Evolutionary conservation across 495 filamentous ascomycete species (phyloP).

Genomic region (Ascobolus immersus): DNA sequence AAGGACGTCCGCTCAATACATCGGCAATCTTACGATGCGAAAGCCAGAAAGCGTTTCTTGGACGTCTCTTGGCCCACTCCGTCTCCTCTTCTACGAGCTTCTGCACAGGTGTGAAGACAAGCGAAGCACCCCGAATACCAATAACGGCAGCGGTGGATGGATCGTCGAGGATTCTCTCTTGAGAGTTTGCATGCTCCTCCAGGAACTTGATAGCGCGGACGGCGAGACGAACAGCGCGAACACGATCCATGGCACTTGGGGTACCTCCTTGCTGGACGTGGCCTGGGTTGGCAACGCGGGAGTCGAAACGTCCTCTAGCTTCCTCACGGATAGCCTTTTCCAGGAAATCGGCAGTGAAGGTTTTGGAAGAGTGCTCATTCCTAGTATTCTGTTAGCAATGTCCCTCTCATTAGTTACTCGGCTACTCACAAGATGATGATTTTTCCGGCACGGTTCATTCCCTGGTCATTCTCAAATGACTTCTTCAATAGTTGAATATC

Average conservation of each 20-base stretch:
- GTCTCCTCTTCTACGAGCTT: conserved; percentile 60
- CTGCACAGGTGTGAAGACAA: conserved; percentile 59
- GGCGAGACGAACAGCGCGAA: conserved; percentile 69
- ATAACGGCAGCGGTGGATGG: conserved; percentile 54
- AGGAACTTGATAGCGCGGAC: conserved; percentile 79
- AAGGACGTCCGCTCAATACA: conserved; percentile 47
- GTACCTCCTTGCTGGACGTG: conserved; percentile 93
- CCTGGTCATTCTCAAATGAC: conserved; percentile 61
- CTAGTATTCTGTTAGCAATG: conserved; percentile 14
- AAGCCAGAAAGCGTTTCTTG: conserved; percentile 68
- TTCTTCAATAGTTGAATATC: conserved; percentile 80
- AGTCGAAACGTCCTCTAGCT: conserved; percentile 74
- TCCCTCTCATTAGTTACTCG: neutral
- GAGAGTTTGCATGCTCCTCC: conserved; percentile 40
- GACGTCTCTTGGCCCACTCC: conserved; percentile 73
- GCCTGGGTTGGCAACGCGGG: conserved; percentile 76
- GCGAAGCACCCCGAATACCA: conserved; percentile 69
- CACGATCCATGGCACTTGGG: conserved; percentile 85
- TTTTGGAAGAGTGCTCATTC: conserved; percentile 73
- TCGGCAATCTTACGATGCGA: conserved; percentile 58
- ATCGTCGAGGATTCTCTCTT: conserved; percentile 42
- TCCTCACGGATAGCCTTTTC: conserved; percentile 90
- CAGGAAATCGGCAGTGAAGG: conserved; percentile 78
- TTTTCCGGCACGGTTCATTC: conserved; percentile 75
- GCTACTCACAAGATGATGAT: conserved; percentile 59